phyloP scores from a whole-genome alignment of 345 rosid genomes.

The Adansonia digitata region DNA sequence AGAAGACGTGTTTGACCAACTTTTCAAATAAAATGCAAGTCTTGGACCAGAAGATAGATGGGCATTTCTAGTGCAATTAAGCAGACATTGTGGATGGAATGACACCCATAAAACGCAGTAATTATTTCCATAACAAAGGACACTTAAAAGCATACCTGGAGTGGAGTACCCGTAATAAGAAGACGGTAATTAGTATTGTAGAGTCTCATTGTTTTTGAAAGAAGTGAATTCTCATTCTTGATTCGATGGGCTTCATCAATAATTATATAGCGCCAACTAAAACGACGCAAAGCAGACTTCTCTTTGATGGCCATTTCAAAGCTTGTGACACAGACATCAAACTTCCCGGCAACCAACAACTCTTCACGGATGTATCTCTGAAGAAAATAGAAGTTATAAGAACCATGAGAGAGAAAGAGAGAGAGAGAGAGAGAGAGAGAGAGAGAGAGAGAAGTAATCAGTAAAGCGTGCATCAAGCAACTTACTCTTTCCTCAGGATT shows the following conservation, averaged over 20 bases:
- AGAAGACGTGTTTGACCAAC: not conserved
- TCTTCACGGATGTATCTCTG: constrained; percentile 94
- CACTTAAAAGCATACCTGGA: constrained; percentile 59
- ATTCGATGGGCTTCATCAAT: constrained; percentile 99
- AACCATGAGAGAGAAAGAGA: not conserved
- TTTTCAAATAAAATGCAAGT: not conserved
- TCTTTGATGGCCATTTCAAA: constrained; percentile 99
- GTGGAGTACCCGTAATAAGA: constrained; percentile 96
- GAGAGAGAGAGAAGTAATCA: not conserved
- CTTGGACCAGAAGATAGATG: not conserved
- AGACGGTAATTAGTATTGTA: constrained; percentile 84
- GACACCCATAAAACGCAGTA: not conserved
- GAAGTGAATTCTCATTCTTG: constrained; percentile 92
- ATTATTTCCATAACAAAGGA: not conserved
- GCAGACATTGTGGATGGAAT: not conserved
- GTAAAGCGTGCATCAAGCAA: constrained; percentile 1
- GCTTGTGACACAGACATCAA: constrained; percentile 97
- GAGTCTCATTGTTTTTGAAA: constrained; percentile 94
- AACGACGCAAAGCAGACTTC: constrained; percentile 81
- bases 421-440: not conserved
- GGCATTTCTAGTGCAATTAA: not conserved
- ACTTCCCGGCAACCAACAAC: constrained; percentile 90
- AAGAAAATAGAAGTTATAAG: constrained; percentile 7
- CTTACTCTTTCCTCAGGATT: constrained; percentile 98
- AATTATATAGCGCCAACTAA: constrained; percentile 96